These are phyloP conservation scores for Clavispora fructus DNA, from an alignment of 805 yeast genomes.

Conservation along the genomic window DNA sequence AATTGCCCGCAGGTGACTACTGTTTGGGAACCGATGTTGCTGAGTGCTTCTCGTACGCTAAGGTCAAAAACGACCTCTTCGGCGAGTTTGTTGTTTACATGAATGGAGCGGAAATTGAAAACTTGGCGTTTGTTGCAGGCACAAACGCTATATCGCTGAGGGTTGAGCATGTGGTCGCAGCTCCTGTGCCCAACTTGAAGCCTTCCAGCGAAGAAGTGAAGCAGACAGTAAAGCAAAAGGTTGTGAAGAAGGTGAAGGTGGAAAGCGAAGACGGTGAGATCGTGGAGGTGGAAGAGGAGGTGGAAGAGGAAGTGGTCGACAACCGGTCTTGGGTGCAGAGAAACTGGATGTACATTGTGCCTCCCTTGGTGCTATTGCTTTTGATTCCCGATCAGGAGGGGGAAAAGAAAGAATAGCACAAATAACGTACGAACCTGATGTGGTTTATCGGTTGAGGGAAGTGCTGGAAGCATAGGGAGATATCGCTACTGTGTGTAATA, in stretches of 20 bases:
- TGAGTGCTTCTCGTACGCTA: conserved; percentile 27
- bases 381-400: conserved; percentile 17
- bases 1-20: conserved; percentile 10
- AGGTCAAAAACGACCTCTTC: conserved; percentile 1
- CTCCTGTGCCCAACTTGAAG: conserved; percentile 26
- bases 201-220: conserved; percentile 14
- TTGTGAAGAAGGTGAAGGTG: conserved; percentile 10
- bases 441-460: too few relatives aligned
- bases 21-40: conserved; percentile 32
- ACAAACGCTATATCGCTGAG: not conserved
- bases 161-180: conserved; percentile 4
- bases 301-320: conserved; percentile 20
- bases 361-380: conserved; percentile 36
- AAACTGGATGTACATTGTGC: conserved; percentile 59
- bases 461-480: too few relatives aligned
- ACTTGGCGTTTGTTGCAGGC: conserved; percentile 4
- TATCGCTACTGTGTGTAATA: too few relatives aligned
- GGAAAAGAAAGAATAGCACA: not conserved
- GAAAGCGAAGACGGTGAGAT: conserved; percentile 21
- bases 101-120: conserved; percentile 1
- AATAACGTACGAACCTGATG: too few relatives aligned
- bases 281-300: conserved; percentile 18
- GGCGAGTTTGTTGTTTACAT: conserved; percentile 9
- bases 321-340: conserved; percentile 49
- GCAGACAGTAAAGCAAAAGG: conserved; percentile 13